These are phyloP conservation scores for Claviceps arundinis DNA, from an alignment of 2,329 filamentous ascomycete species.

Conservation along the genomic window DNA sequence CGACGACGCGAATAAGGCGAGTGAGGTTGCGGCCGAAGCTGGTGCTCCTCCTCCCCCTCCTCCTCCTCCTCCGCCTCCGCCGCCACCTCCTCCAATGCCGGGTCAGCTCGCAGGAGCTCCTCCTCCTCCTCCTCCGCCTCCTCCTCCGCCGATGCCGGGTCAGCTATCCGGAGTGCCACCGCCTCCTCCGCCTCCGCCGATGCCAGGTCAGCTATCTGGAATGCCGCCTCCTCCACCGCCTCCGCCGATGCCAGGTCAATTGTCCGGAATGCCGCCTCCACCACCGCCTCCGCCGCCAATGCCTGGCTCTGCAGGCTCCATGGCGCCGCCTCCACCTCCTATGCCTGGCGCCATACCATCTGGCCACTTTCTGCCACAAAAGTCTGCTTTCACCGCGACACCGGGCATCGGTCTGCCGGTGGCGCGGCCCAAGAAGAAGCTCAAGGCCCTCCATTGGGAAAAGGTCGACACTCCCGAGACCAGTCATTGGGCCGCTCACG, in stretches of 20 bases:
- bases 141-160: slow-evolving; percentile 36
- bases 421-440: slow-evolving; percentile 93
- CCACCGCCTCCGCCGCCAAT: slow-evolving; percentile 22
- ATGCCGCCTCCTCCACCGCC: slow-evolving; percentile 10
- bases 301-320: slow-evolving; percentile 28
- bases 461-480: slow-evolving; percentile 88
- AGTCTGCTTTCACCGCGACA: slow-evolving; percentile 40
- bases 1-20: slow-evolving; percentile 43
- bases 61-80: slow-evolving; percentile 14
- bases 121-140: slow-evolving; percentile 21
- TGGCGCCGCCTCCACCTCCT: slow-evolving; percentile 33
- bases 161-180: slow-evolving; percentile 13
- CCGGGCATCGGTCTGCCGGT: slow-evolving; percentile 57
- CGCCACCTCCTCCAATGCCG: slow-evolving; percentile 24
- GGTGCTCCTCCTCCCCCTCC: slow-evolving; percentile 24
- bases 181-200: slow-evolving; percentile 31
- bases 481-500: slow-evolving; percentile 83
- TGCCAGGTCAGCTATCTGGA: slow-evolving; percentile 26
- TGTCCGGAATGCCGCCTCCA: background rate
- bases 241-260: slow-evolving; percentile 32
- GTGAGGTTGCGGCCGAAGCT: slow-evolving; percentile 31
- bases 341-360: slow-evolving; percentile 52
- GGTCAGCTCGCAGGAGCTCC: slow-evolving; percentile 23
- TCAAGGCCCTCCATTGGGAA: slow-evolving; percentile 98
- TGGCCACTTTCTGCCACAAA: slow-evolving; percentile 62